Evolutionary conservation across 768 basidiomycete species (phyloP).

Genomic region (Sporobolomyces roseus): DNA sequence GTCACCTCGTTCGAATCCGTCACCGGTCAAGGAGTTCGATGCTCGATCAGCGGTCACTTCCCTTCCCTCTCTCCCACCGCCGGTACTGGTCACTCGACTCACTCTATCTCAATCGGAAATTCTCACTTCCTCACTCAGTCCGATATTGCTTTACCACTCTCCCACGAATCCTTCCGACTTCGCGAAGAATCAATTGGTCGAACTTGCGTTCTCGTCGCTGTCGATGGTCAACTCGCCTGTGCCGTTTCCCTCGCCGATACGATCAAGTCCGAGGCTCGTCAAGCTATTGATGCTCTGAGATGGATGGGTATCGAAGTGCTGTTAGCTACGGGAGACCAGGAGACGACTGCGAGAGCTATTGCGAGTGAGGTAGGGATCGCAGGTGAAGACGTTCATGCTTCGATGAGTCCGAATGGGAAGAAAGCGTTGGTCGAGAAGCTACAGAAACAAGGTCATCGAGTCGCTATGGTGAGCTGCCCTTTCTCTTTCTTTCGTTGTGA

Average conservation of each 20-base stretch:
- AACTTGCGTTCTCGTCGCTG: conserved; percentile 80
- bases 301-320: conserved; percentile 87
- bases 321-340: conserved; percentile 91
- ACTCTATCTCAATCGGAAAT: conserved; percentile 66
- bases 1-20: conserved; percentile 77
- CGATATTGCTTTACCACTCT: conserved; percentile 56
- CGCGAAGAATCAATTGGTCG: conserved; percentile 69
- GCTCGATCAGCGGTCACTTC: conserved; percentile 54
- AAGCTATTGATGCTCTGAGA: conserved; percentile 74
- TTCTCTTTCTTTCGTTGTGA: background rate
- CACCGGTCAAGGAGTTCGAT: conserved; percentile 82
- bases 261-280: conserved; percentile 76
- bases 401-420: conserved; percentile 94
- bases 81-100: conserved; percentile 49
- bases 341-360: conserved; percentile 77
- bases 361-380: conserved; percentile 85
- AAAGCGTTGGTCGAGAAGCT: conserved; percentile 78
- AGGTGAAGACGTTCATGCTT: conserved; percentile 77
- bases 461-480: conserved; percentile 75
- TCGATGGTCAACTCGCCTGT: conserved; percentile 64
- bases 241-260: conserved; percentile 81
- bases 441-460: conserved; percentile 60
- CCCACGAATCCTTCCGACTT: conserved; percentile 63
- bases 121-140: conserved; percentile 59
- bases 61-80: conserved; percentile 29